Percentiles rank a stretch among this genome's conserved stretches.
Conservation (phyloP, 2,329 filamentous ascomycete genomes). For the Stemphylium vesicarium region DNA sequence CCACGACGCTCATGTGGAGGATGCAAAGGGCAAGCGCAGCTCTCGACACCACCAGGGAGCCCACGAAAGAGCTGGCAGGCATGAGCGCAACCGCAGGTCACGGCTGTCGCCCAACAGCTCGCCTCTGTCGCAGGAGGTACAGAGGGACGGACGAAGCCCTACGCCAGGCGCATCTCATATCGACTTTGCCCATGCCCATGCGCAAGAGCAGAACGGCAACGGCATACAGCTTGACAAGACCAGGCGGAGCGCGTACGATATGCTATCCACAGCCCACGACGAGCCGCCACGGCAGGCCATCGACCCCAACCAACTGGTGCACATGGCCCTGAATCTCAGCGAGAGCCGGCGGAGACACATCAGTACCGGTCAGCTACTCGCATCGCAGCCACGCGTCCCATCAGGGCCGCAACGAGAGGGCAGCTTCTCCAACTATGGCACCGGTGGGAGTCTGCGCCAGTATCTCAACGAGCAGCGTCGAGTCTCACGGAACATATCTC, state of each 20-base stretch:
- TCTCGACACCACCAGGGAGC: constrained; percentile 42
- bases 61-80: constrained; percentile 42
- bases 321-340: constrained; percentile 87
- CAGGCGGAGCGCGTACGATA: constrained; percentile 18
- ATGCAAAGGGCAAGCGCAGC: constrained; percentile 49
- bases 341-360: constrained; percentile 74
- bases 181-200: constrained; percentile 13
- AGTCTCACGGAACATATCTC: constrained; percentile 66
- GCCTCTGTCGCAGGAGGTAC: constrained; percentile 28
- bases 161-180: constrained; percentile 5
- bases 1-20: constrained; percentile 33
- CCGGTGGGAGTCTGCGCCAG: constrained; percentile 67
- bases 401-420: constrained; percentile 52
- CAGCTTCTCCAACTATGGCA: constrained; percentile 50
- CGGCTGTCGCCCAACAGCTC: constrained; percentile 22
- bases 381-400: constrained; percentile 54
- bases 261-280: constrained; percentile 10
- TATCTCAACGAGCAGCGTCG: constrained; percentile 76
- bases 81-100: constrained; percentile 37
- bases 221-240: constrained; percentile 30
- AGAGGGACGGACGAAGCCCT: constrained; percentile 14
- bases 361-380: constrained; percentile 62
- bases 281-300: constrained; percentile 62
- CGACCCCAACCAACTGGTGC: constrained; percentile 88
- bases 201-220: constrained; percentile 9